Conservation (phyloP, 352 stramenopile species). For the Blastocystis sp. region DNA sequence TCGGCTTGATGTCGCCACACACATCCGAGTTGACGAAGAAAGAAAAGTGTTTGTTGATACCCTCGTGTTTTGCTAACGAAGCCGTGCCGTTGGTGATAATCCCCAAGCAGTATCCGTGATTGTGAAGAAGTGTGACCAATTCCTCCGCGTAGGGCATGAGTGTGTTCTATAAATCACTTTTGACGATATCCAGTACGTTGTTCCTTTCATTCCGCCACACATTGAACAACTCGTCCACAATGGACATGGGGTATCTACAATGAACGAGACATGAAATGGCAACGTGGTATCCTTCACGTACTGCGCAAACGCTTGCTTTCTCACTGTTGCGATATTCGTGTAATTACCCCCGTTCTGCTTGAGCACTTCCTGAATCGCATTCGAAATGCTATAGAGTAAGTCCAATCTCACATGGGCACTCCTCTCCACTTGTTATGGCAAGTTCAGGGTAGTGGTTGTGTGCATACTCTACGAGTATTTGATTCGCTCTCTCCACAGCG, state of each 20-base stretch:
- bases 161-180: neutral
- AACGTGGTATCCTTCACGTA: conserved; percentile 27
- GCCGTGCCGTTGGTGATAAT: conserved; percentile 61
- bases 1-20: conserved; percentile 48
- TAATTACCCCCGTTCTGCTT: conserved; percentile 4
- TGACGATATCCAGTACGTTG: neutral
- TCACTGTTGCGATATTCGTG: conserved; percentile 31
- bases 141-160: conserved; percentile 45
- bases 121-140: neutral
- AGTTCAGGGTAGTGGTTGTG: conserved; percentile 30
- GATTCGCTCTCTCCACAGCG: conserved; percentile 50
- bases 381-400: conserved; percentile 18
- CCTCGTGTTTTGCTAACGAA: neutral
- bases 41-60: conserved; percentile 2
- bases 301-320: conserved; percentile 1
- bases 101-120: conserved; percentile 7
- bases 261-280: neutral
- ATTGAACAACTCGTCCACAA: conserved; percentile 51
- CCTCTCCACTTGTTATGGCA: conserved; percentile 27
- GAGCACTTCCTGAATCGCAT: conserved; percentile 8
- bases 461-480: conserved; percentile 30
- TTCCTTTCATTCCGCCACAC: conserved; percentile 32
- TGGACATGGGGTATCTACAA: neutral
- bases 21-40: conserved; percentile 38
- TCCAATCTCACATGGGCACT: neutral